These are phyloP conservation scores for Ajuga reptans DNA, from an alignment of 305 asterid genomes.

Conservation along the genomic window DNA sequence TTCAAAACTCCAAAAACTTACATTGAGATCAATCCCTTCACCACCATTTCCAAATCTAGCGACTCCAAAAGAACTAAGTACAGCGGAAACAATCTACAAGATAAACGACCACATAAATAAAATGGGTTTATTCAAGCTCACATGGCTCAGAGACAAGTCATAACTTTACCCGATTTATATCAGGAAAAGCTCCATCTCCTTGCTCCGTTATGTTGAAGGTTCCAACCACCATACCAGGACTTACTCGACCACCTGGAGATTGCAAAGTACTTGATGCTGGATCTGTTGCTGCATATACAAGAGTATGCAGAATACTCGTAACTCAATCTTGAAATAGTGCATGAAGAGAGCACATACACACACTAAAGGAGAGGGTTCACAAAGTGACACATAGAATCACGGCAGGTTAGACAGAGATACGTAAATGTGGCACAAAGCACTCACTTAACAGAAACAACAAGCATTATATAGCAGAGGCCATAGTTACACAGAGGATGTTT, in stretches of 20 bases:
- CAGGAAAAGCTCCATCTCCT: slow-evolving; percentile 70
- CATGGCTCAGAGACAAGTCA: slow-evolving; percentile 5
- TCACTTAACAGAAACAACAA: not conserved
- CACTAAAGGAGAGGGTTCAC: not conserved
- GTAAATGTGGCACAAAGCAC: not conserved
- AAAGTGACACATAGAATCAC: not conserved
- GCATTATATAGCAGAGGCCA: not conserved
- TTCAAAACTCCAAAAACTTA: slow-evolving; percentile 35
- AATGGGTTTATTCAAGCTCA: slow-evolving; percentile 14
- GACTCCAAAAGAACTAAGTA: slow-evolving; percentile 61
- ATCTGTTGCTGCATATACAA: slow-evolving; percentile 48
- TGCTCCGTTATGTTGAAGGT: slow-evolving; percentile 79
- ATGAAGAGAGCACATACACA: slow-evolving; percentile 7
- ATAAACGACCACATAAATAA: slow-evolving; percentile 15
- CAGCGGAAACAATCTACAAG: slow-evolving; percentile 66
- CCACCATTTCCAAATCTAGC: slow-evolving; percentile 51
- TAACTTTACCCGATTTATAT: slow-evolving; percentile 60
- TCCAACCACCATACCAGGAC: slow-evolving; percentile 70
- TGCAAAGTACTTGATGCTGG: slow-evolving; percentile 44
- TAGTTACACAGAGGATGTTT: too few species aligned
- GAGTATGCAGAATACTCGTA: slow-evolving; percentile 22
- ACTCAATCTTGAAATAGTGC: slow-evolving; percentile 17
- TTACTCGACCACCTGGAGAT: slow-evolving; percentile 35
- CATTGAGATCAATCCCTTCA: slow-evolving; percentile 72
- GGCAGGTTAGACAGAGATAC: not conserved